Evolutionary conservation across 352 stramenopile species (phyloP), one percentile per base, ranked within the genome.

Genomic region (Phytophthora multivora): DNA sequence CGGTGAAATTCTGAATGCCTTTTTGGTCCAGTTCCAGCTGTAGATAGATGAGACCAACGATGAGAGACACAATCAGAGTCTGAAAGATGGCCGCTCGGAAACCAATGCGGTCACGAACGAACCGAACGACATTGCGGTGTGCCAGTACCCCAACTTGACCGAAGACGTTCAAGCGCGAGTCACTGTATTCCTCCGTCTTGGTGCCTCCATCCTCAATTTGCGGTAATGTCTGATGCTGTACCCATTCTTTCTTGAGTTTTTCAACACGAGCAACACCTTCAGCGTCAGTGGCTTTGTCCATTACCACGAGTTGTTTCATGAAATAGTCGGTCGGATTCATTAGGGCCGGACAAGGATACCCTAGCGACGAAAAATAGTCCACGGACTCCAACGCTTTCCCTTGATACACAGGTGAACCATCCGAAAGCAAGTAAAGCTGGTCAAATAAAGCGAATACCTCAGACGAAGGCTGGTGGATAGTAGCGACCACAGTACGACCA

Each of bases 401-500:
- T 43, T 87, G 64, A 60, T 79, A 91, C 23, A 88, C 75, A 5
- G 73, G 51, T 0, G 68, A 41, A 3, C 76, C 79, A 40, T 88
- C 79, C 4, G 64, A 70, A 2, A 90, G 49, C 25, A 90, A 39
- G 26, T 87, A 86, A 2, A 90, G 57, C 57, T 77, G 63, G 36
- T 90, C 80, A 43, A 88, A 85, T 0, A 88, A 26, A 5, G 33
- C 54, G 40, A 79, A 89, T 4, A 81, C 9, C 36, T 84, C 70
- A 0, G 75, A 87, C 35, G 79, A 91, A 21, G 90, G 90, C 61
- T 86, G 78, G 30, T 97, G 92, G 68, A 98, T 96, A 2, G 93
- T 94, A 26, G 86, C 80, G 13, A 98, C 71, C 8, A 97, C 77
- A 5, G 88, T 97, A 25, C 88, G 88, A 6, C 90, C 88, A 25